These are phyloP conservation scores for Colletotrichum sp. DNA, from an alignment of 2,329 filamentous ascomycete genomes.

Conservation along the genomic window DNA sequence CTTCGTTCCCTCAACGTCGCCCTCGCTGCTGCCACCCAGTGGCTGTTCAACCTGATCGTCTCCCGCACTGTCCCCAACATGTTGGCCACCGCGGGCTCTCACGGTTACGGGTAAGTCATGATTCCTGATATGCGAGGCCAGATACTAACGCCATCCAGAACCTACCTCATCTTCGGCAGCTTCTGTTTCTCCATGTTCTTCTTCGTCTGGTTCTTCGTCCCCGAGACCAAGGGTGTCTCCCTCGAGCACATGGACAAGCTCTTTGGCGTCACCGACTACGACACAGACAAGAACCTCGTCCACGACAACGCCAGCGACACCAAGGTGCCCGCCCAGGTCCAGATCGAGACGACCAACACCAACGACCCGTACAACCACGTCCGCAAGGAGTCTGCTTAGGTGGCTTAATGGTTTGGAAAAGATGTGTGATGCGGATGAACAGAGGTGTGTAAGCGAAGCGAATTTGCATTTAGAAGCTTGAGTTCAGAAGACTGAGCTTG, in stretches of 20 bases:
- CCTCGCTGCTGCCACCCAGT: conserved; percentile 69
- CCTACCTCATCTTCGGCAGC: conserved; percentile 68
- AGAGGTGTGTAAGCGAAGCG: background rate
- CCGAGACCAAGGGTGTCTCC: conserved; percentile 65
- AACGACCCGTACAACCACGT: conserved; percentile 14
- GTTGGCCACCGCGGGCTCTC: conserved; percentile 51
- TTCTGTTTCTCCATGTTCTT: conserved; percentile 70
- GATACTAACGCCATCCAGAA: conserved; percentile 33
- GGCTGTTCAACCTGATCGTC: conserved; percentile 75
- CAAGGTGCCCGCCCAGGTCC: conserved; percentile 5
- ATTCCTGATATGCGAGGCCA: fast-evolving
- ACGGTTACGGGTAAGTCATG: conserved; percentile 38
- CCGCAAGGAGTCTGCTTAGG: conserved; percentile 16
- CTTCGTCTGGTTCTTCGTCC: conserved; percentile 66
- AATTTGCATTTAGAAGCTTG: conserved; percentile 4
- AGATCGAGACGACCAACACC: conserved; percentile 12
- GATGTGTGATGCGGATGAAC: background rate
- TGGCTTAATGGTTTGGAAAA: background rate
- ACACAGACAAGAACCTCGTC: conserved; percentile 9
- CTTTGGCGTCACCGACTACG: conserved; percentile 19
- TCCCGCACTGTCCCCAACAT: conserved; percentile 68
- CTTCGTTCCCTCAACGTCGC: conserved; percentile 68
- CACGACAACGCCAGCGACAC: conserved; percentile 15
- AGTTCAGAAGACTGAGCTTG: background rate
- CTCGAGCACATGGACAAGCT: conserved; percentile 25